Conservation (phyloP, 164 flowering plant genomes). For the Taxillus chinensis region DNA sequence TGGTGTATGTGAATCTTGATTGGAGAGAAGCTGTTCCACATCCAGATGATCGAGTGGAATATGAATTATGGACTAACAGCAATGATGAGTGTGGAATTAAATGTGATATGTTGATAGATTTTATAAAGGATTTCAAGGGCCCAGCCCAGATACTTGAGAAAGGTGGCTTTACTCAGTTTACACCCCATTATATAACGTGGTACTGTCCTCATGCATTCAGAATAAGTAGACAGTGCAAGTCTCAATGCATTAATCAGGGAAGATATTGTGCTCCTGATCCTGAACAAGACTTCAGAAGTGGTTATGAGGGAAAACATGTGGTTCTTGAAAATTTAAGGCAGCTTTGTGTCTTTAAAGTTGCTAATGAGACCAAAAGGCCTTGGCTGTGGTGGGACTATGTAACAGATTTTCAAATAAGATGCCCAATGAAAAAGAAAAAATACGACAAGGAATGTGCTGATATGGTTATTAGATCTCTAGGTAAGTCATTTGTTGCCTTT, state of each 20-base stretch:
- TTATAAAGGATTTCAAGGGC: constrained; percentile 85
- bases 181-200: constrained; percentile 99
- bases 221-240: constrained; percentile 81
- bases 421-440: constrained; percentile 95
- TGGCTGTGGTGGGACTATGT: constrained; percentile 99
- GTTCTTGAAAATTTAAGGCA: constrained; percentile 87
- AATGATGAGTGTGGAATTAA: constrained; percentile 97
- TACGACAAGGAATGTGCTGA: constrained; percentile 91
- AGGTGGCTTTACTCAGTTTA: constrained; percentile 91
- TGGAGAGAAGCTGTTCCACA: constrained; percentile 99
- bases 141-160: constrained; percentile 87
- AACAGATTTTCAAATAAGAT: constrained; percentile 89
- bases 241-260: constrained; percentile 92
- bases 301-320: constrained; percentile 91
- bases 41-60: constrained; percentile 95
- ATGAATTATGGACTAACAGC: constrained; percentile 95
- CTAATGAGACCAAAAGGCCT: constrained; percentile 63
- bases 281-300: constrained; percentile 89
- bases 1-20: constrained; percentile 92
- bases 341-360: constrained; percentile 72
- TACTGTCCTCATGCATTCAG: constrained; percentile 89
- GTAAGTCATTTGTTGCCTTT: constrained; percentile 21
- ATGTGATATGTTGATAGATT: constrained; percentile 84
- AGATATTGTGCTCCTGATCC: constrained; percentile 99
- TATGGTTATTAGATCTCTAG: constrained; percentile 68